Evolutionary conservation across 768 basidiomycete species (phyloP), one percentile per base, ranked within the genome.

Genomic region (Calocybe cyanea): DNA sequence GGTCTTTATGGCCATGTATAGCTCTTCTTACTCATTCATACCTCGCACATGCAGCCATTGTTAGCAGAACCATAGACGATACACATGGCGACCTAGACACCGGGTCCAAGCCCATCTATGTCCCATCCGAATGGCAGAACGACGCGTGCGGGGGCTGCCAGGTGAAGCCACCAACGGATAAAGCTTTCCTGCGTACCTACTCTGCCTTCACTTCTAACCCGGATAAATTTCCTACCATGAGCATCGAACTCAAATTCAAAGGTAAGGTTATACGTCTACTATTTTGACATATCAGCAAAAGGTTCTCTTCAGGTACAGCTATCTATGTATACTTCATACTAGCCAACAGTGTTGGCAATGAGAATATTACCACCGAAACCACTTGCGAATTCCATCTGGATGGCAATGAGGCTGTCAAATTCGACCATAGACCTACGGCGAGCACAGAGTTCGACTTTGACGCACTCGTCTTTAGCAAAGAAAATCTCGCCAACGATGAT

Each of bases 271-370:
- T 28, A 11, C 25, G 11, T 28, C n/a, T 8, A 32, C 31, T n/a
- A 35, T 5, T 18, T 14, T 35, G 34, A 35, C 5, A 18, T 7
- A 7, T 18, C 14, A 18, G n/a, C 34, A 5, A 6, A n/a, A 6
- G 34, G 7, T 18, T 35, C 34, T 20, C 37, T 11, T 6, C 30
- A 72, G 69, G 69, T 14, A 65, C 62, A 17, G 68, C 67, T 1
- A 59, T 71, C 9, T 68, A 68, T 43, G 62, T 70, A n/a, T 71
- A 59, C 43, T 69, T 71, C 35, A 64, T 69, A 20, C 64, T 69
- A 7, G 63, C 64, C n/a, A 68, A 70, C 46, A 51, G 55, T 17
- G 47, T 49, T 19, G 25, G 5, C 5, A 42, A 25, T 2, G 37
- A 34, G n/a, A 45, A 41, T 18, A 56, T 63, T 13, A 62, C 61